phyloP scores from a whole-genome alignment of 2,329 filamentous ascomycete species.

The Aspergillus sp. region DNA sequence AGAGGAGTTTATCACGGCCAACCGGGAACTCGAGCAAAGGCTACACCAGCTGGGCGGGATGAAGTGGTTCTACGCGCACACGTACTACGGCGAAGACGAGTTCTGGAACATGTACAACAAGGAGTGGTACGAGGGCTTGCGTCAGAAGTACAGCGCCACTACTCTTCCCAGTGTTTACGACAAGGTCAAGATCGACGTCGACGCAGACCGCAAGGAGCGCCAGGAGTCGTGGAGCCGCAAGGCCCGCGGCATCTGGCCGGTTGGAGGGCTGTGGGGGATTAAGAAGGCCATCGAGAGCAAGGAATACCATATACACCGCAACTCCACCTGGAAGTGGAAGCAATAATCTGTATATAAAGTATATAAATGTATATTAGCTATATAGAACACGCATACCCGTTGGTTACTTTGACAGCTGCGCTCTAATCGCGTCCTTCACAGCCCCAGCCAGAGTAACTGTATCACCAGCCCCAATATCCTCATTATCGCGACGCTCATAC shows the following conservation, averaged over 20 bases:
- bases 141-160: slow-evolving; percentile 39
- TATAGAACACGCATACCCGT: neutral
- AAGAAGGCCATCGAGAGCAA: slow-evolving; percentile 19
- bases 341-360: neutral
- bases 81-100: slow-evolving; percentile 69
- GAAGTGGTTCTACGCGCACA: slow-evolving; percentile 87
- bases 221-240: slow-evolving; percentile 16
- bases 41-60: slow-evolving; percentile 69
- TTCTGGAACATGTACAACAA: slow-evolving; percentile 47
- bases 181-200: slow-evolving; percentile 22
- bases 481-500: slow-evolving; percentile 69
- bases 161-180: slow-evolving; percentile 23
- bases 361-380: slow-evolving; percentile 7
- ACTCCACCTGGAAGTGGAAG: slow-evolving; percentile 20
- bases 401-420: slow-evolving; percentile 2
- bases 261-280: slow-evolving; percentile 18
- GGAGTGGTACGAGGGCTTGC: slow-evolving; percentile 36
- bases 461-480: slow-evolving; percentile 54
- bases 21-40: slow-evolving; percentile 69
- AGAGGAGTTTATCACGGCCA: slow-evolving; percentile 63
- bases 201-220: slow-evolving; percentile 9
- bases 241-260: slow-evolving; percentile 13
- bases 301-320: slow-evolving; percentile 19
- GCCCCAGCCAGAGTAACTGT: slow-evolving; percentile 55
- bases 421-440: slow-evolving; percentile 34